phyloP scores from a whole-genome alignment of 148 eudicot species.

The Vaccinium darrowii region DNA sequence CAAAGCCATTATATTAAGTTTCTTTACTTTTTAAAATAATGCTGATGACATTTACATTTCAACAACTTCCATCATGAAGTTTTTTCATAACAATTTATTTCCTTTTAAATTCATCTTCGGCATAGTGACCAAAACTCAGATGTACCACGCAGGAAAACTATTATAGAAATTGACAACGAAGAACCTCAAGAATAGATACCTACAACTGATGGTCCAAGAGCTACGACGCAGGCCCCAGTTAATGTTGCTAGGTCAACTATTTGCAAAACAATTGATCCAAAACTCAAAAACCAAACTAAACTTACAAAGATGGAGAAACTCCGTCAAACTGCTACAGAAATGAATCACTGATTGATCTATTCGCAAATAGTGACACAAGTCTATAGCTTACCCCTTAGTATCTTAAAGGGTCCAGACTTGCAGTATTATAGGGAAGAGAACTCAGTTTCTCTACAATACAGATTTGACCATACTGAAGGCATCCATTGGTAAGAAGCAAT shows the following conservation, averaged over 20 bases:
- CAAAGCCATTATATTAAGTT: background rate
- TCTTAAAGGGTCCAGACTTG: background rate
- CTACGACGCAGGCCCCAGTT: constrained; percentile 85
- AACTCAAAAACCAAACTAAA: background rate
- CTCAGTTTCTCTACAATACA: background rate
- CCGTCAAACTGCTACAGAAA: background rate
- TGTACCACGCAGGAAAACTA: background rate
- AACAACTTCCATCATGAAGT: too few species aligned
- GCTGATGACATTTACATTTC: background rate
- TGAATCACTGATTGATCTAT: constrained; percentile 3
- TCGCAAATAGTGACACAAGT: background rate
- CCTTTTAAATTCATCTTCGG: background rate
- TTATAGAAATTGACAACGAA: background rate
- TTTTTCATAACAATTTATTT: background rate
- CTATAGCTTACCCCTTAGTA: background rate
- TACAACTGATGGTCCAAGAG: constrained; percentile 90
- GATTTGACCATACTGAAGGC: background rate
- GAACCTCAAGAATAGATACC: constrained; percentile 41
- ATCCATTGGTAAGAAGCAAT: background rate
- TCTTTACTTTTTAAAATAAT: background rate
- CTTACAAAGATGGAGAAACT: background rate
- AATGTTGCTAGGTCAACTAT: constrained; percentile 91
- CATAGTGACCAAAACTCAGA: background rate
- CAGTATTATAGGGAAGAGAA: background rate
- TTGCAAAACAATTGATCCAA: constrained; percentile 37